Percentiles rank a stretch among this genome's conserved stretches.
Conservation (phyloP, 352 stramenopile species). For the Pythium phragmiticola region DNA sequence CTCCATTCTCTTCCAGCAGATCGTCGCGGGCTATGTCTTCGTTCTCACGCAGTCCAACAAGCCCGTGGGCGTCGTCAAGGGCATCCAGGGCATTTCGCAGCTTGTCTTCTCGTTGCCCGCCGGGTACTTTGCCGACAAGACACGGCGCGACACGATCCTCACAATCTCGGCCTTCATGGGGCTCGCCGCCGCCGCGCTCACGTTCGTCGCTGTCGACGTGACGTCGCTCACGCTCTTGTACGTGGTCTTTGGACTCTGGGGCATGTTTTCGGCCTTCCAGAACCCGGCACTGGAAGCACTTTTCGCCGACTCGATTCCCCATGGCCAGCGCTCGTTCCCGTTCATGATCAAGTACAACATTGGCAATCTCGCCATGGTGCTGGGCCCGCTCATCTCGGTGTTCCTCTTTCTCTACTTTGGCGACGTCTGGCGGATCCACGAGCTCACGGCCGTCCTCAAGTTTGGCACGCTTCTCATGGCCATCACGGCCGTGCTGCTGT, state of each 20-base stretch:
- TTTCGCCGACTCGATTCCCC: conserved; percentile 74
- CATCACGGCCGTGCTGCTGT: conserved; percentile 43
- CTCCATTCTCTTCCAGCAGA: conserved; percentile 79
- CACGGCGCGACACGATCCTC: conserved; percentile 66
- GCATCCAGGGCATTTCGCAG: conserved; percentile 80
- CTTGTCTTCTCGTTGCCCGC: conserved; percentile 69
- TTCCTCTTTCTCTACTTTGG: conserved; percentile 65
- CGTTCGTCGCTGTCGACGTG: conserved; percentile 51
- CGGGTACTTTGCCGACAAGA: conserved; percentile 66
- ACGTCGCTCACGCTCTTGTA: conserved; percentile 51
- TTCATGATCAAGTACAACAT: conserved; percentile 87
- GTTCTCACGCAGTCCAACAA: conserved; percentile 74
- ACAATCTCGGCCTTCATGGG: conserved; percentile 57
- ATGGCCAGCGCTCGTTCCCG: conserved; percentile 59
- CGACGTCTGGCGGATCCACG: conserved; percentile 53
- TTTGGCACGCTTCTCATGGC: conserved; percentile 56
- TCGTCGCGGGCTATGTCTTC: conserved; percentile 76
- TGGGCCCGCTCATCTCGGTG: conserved; percentile 53
- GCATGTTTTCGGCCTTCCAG: conserved; percentile 66
- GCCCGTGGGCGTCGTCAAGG: conserved; percentile 78
- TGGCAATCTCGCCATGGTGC: conserved; percentile 62
- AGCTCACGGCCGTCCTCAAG: conserved; percentile 57
- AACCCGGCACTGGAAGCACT: conserved; percentile 68
- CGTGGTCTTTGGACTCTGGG: conserved; percentile 65
- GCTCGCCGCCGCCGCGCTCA: conserved; percentile 44